These are phyloP conservation scores for Fusarium sp. DNA, from an alignment of 2,329 filamentous ascomycete species.

Conservation along the genomic window DNA sequence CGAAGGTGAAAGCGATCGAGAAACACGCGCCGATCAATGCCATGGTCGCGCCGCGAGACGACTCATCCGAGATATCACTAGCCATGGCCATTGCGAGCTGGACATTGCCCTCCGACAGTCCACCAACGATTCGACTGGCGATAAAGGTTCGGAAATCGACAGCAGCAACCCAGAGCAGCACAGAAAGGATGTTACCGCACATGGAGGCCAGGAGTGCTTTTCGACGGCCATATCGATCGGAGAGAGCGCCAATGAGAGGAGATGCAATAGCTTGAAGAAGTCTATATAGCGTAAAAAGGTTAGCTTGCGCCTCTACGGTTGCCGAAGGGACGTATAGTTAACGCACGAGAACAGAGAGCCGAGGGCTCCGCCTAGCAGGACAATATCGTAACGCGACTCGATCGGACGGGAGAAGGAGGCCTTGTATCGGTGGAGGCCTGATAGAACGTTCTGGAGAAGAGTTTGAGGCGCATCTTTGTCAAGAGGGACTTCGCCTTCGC, in stretches of 20 bases:
- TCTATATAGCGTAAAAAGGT: constrained; percentile 56
- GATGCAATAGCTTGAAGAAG: constrained; percentile 93
- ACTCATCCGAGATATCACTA: constrained; percentile 91
- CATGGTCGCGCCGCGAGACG: constrained; percentile 89
- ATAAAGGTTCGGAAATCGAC: constrained; percentile 96
- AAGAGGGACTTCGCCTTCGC: constrained; percentile 70
- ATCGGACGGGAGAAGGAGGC: constrained; percentile 91
- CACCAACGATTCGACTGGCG: constrained; percentile 91
- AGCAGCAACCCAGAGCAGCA: constrained; percentile 92
- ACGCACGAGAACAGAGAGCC: constrained; percentile 86
- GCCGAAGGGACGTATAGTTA: background rate
- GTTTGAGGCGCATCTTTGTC: constrained; percentile 65
- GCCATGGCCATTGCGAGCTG: constrained; percentile 97
- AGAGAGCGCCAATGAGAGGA: constrained; percentile 88
- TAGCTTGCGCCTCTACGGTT: constrained; percentile 1
- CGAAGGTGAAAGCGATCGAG: constrained; percentile 96
- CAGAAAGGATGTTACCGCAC: constrained; percentile 91
- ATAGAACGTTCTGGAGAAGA: constrained; percentile 81
- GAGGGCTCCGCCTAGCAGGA: constrained; percentile 91
- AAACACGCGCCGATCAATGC: constrained; percentile 96
- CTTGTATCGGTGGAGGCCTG: constrained; percentile 93
- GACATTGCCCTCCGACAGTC: constrained; percentile 95
- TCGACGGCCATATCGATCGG: constrained; percentile 88
- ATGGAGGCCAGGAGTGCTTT: constrained; percentile 91
- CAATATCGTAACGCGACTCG: constrained; percentile 96